Percentiles rank a stretch among this genome's conserved stretches.
Evolutionary conservation across 495 filamentous ascomycete species (phyloP).

Genomic region (Talaromyces thailandensis): DNA sequence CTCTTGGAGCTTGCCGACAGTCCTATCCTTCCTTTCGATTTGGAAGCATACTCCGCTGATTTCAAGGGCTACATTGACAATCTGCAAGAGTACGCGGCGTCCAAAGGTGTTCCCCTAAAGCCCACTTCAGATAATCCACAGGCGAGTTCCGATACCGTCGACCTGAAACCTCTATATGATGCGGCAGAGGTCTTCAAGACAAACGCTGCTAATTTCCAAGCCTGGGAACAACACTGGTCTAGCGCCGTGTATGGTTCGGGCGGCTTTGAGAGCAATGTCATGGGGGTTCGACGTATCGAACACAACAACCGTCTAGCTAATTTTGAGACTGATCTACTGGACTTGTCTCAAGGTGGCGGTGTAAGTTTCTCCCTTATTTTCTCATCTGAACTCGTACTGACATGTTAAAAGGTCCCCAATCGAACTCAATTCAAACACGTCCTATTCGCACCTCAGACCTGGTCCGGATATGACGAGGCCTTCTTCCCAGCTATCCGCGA

Average conservation of each 20-base stretch:
- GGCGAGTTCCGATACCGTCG: constrained; percentile 25
- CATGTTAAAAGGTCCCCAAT: constrained; percentile 64
- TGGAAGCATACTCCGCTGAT: constrained; percentile 61
- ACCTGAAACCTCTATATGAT: constrained; percentile 48
- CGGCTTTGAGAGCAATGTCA: constrained; percentile 59
- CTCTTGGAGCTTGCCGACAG: constrained; percentile 76
- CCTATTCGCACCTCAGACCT: constrained; percentile 72
- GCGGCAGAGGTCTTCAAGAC: constrained; percentile 50
- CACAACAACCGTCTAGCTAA: constrained; percentile 65
- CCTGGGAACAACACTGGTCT: constrained; percentile 69
- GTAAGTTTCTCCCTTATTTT: constrained; percentile 34
- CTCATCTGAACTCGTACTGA: constrained; percentile 10
- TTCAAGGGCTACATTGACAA: constrained; percentile 53
- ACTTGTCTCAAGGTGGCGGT: constrained; percentile 59
- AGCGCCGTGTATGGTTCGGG: constrained; percentile 51
- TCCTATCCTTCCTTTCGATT: constrained; percentile 74
- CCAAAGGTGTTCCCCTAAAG: constrained; percentile 38
- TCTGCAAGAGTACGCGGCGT: constrained; percentile 56
- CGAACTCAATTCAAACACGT: constrained; percentile 94
- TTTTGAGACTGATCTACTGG: constrained; percentile 79
- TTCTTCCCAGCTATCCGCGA: constrained; percentile 85
- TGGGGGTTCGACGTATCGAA: constrained; percentile 53
- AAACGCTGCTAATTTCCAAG: constrained; percentile 55
- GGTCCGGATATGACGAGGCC: constrained; percentile 65
- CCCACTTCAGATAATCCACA: constrained; percentile 26